Evolutionary conservation across 2,329 filamentous ascomycete genomes (phyloP).

Genomic region (Pseudogymnoascus sp.): DNA sequence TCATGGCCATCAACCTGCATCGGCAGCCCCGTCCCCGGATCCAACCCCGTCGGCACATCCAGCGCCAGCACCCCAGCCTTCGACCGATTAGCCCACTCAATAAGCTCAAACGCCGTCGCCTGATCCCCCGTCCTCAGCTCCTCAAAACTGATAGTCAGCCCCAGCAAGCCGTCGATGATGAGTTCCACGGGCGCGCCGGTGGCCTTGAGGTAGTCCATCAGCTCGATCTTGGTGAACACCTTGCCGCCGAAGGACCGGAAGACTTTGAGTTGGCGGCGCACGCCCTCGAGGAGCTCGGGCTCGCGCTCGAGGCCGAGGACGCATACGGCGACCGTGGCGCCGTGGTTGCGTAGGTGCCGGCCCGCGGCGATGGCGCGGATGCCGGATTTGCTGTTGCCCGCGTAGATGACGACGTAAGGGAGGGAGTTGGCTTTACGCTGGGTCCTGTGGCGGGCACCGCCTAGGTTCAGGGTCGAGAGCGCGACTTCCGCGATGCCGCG

Average conservation of each 20-base stretch:
- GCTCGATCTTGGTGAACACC: slow-evolving; percentile 52
- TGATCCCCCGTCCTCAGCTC: slow-evolving; percentile 77
- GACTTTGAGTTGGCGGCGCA: slow-evolving; percentile 73
- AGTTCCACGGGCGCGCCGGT: slow-evolving; percentile 62
- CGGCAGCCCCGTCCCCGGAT: slow-evolving; percentile 63
- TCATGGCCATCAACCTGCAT: slow-evolving; percentile 63
- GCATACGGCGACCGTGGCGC: slow-evolving; percentile 71
- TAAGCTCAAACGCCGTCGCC: slow-evolving; percentile 76
- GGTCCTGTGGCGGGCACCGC: slow-evolving; percentile 24
- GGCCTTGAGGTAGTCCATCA: slow-evolving; percentile 51
- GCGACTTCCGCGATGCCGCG: slow-evolving; percentile 81
- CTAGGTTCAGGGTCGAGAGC: slow-evolving; percentile 52
- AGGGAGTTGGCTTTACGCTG: slow-evolving; percentile 31
- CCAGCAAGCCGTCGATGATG: slow-evolving; percentile 82
- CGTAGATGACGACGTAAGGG: slow-evolving; percentile 60
- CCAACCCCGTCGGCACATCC: slow-evolving; percentile 85
- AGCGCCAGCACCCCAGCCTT: slow-evolving; percentile 76
- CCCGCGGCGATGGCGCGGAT: slow-evolving; percentile 77
- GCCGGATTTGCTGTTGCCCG: slow-evolving; percentile 89
- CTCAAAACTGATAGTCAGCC: slow-evolving; percentile 80
- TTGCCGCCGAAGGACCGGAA: slow-evolving; percentile 77
- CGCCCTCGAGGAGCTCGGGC: slow-evolving; percentile 68
- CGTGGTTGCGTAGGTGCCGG: slow-evolving; percentile 77
- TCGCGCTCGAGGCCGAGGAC: slow-evolving; percentile 80
- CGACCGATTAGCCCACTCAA: slow-evolving; percentile 87